These are phyloP conservation scores for Epipyxis sp. DNA, from an alignment of 108 stramenopile species.

Conservation along the genomic window DNA sequence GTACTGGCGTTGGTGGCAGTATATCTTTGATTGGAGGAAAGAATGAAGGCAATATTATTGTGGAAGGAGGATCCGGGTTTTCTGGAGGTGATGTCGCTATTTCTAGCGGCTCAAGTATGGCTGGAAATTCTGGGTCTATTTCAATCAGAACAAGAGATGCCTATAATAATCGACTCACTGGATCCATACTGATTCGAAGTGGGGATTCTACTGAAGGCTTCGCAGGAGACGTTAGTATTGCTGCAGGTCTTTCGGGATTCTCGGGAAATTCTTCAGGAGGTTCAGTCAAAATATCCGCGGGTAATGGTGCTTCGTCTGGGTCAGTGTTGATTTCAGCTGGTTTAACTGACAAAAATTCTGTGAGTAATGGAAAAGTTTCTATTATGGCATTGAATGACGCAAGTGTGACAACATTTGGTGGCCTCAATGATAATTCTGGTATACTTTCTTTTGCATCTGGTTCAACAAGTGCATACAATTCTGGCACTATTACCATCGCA, in stretches of 20 bases:
- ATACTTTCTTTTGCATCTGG: not conserved
- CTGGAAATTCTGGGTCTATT: not conserved
- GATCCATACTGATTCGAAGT: not conserved
- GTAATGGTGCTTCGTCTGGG: not conserved
- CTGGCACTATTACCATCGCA: not conserved
- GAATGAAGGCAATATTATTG: no score
- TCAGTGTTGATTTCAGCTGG: not conserved
- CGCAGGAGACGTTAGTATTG: conserved; percentile 7
- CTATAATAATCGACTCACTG: not conserved
- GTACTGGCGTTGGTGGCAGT: not conserved
- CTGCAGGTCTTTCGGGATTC: no score
- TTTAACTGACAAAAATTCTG: not conserved
- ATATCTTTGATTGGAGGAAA: not conserved
- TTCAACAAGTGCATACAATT: not conserved
- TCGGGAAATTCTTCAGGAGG: not conserved
- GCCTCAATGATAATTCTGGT: not conserved
- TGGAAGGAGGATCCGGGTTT: not conserved
- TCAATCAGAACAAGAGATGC: not conserved
- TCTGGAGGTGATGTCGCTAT: conserved; percentile 10
- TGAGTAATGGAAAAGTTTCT: not conserved
- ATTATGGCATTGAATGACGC: no score
- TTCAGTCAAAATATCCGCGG: not conserved
- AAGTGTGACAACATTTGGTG: no score
- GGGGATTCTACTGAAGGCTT: not conserved
- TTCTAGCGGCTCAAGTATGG: not conserved